Evolutionary conservation across 352 stramenopile genomes (phyloP), one percentile per base, ranked within the genome.

Genomic region (Phytophthora podocarpi): DNA sequence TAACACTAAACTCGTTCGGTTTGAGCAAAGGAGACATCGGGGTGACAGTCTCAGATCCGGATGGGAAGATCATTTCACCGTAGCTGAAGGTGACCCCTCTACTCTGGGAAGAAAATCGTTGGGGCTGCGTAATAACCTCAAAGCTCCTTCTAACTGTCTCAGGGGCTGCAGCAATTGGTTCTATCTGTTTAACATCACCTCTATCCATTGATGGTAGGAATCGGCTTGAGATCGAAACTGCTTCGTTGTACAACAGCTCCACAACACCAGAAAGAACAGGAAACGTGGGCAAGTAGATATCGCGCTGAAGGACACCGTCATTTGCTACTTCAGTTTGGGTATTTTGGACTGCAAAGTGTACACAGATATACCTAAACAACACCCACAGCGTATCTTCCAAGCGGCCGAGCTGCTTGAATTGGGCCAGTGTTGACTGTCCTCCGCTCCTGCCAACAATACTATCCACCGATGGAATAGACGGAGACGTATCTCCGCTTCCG

Each of bases 1-100:
- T 94, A 18, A 97, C 80, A 40, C 85, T 97, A 49, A 96, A 97
- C 36, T 97, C 90, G 27, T 78, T 88, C 2, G 82, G 41, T 23
- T 95, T 92, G 4, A 69, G 15, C 1, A 89, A 59, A 5, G 80
- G 76, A 6, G 78, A 83, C 82, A 93, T 89, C 0, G 72, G 18
- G 1, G 52, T 52, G 20, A 27, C 36, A 0, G 10, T 16, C 4
- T 57, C 59, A 13, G 23, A 27, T 16, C 35, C 34, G 2, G 27
- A 49, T 8, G 68, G 53, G 2, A 69, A 62, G 3, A 81, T 54
- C 70, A 96, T 78, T 2, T 85, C 66, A 3, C 82, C 50, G 26
- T 93, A 92, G 2, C 48, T 58, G 37, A 89, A 81, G 0, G 63
- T 74, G n/a, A 87, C n/a, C 0, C 83, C 80, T 55, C 82, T 89